Conservation (phyloP, 441 rosid genomes). For the Corymbia calophylla region DNA sequence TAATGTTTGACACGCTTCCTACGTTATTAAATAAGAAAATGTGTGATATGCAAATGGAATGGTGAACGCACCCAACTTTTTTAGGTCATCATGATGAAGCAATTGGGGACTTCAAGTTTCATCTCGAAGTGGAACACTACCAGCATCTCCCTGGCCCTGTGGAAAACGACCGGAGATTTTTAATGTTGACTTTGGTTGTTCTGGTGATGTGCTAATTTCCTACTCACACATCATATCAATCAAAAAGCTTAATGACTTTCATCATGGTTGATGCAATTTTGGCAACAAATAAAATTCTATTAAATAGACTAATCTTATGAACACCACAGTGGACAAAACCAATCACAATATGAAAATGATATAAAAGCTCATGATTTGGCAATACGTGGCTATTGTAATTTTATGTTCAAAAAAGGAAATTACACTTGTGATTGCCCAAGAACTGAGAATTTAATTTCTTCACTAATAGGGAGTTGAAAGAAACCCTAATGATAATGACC, state of each 20-base stretch:
- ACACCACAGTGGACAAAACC: accelerated
- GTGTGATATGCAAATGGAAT: background rate
- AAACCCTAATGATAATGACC: background rate
- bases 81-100: background rate
- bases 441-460: background rate
- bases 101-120: background rate
- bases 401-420: background rate
- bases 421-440: background rate
- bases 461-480: background rate
- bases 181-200: background rate
- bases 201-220: background rate
- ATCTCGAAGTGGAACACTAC: background rate
- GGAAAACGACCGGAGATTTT: background rate
- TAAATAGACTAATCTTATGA: background rate
- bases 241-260: background rate
- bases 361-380: background rate
- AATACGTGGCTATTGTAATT: background rate
- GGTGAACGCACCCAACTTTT: background rate
- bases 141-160: background rate
- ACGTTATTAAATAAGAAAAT: background rate
- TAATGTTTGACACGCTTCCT: background rate
- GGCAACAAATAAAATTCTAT: background rate
- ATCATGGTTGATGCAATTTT: background rate
- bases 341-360: background rate
- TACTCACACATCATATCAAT: background rate